Conservation (phyloP, 768 basidiomycete genomes). For the Rhodotorula taiwanensis region DNA sequence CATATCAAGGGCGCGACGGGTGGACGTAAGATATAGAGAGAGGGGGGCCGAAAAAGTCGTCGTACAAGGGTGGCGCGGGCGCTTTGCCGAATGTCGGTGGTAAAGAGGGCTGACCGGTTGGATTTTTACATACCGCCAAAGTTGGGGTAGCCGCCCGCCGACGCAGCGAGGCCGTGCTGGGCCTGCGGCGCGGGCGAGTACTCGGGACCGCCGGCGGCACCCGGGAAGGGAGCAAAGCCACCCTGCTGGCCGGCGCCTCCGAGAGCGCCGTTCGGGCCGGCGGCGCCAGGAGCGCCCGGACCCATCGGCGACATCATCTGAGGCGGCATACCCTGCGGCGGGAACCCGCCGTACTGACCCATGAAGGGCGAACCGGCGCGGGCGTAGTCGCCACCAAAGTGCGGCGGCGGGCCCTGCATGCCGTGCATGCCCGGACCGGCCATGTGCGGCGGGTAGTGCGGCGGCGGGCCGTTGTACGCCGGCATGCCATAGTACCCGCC, state of each 20-base stretch:
- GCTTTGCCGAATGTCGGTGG: no score
- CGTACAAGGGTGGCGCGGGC: no score
- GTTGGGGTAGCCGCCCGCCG: slow-evolving; percentile 10
- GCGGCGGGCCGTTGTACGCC: slow-evolving; percentile 2
- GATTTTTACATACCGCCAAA: slow-evolving; percentile 12
- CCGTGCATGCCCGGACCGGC: slow-evolving; percentile 15
- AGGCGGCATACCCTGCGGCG: slow-evolving; percentile 23
- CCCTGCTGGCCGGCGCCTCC: not conserved
- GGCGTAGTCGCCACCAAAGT: slow-evolving; percentile 15
- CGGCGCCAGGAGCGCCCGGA: slow-evolving; percentile 1
- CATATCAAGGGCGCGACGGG: no score
- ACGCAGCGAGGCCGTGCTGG: not conserved
- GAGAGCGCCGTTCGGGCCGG: slow-evolving; percentile 1
- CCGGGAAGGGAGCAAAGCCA: slow-evolving; percentile 17
- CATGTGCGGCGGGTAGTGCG: not conserved
- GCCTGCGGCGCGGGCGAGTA: slow-evolving; percentile 20
- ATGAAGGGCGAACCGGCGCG: slow-evolving; percentile 19
- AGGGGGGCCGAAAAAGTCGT: no score
- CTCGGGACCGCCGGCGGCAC: not conserved
- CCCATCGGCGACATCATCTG: slow-evolving; percentile 8
- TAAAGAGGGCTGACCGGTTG: not conserved
- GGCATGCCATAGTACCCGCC: slow-evolving; percentile 31
- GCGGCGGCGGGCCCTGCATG: slow-evolving; percentile 21
- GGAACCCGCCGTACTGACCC: slow-evolving; percentile 8
- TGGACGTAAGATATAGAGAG: no score